Base-by-base conservation (phyloP, 331 rosid genomes). In the Rhamnella rubrinervis region DNA sequence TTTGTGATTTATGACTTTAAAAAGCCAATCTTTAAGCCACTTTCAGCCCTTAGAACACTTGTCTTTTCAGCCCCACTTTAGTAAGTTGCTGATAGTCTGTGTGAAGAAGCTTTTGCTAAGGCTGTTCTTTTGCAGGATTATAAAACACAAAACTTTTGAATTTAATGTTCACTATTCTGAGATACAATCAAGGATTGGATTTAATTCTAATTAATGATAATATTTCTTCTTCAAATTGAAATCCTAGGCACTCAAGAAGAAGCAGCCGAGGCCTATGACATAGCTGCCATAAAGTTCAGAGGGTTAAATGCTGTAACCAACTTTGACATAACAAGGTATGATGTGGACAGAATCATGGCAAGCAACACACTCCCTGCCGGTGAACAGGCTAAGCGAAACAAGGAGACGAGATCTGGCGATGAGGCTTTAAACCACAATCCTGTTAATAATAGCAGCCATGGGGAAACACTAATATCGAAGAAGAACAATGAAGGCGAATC, bases 191-290 rank as follows among this genome's bases (percentile, higher is more conserved):
- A 6, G 14, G 52, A 15, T 5, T 31, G 31, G 31, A 26, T 7
- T 40, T 18, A 31, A 23, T 66, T 40, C 41, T 40, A 7, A n/a
- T 21, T 40, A 13, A 7, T 19, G 20, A 44, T 59, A 39, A 59
- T 15, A 65, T 55, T 6, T 44, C 61, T 55, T 13, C 52, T 7
- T 15, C 44, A 3, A 44, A 38, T 20, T 59, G 67, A 23, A 16
- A 39, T 55, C 59, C 52, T 35, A 92, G 97, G 97, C 74, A 92
- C 96, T 6, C 97, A 92, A 84, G 97, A 92, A 83, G 96, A 92
- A 81, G 97, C 97, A 28, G 97, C 96, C 6, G 96, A 92, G 74
- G 97, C 97, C 40, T 92, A 92, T 16, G 97, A 92, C 73, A 76
- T 92, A 47, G 96, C 97, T 3, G 97, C 97, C 41, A 92, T 92